Base-by-base conservation (phyloP, 1,284 basidiomycete genomes). In the Trichosporon faecale region DNA sequence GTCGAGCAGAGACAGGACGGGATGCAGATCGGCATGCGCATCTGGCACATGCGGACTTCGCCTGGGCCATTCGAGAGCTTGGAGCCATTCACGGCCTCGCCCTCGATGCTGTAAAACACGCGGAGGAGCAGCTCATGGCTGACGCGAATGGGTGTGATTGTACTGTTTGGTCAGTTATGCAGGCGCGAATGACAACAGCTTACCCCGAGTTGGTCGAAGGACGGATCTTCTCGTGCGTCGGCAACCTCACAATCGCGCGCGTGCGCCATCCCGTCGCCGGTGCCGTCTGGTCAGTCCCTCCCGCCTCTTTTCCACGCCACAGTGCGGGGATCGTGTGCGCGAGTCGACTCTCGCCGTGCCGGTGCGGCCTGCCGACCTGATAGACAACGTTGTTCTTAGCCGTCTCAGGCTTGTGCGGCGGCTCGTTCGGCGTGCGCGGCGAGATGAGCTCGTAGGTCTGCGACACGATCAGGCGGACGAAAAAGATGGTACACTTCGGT, bases 31-130 rank as follows among this genome's bases (percentile, higher is more conserved):
- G 78, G 77, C 44, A 80, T 68, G 33, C 75, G 79, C 33, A 82
- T 73, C 37, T 75, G 71, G 72, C 82, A 78, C 78, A 82, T 79
- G 31, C 80, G 67, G 65, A 83, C 72, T 66, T 82, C 81, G 46
- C 82, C 82, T 2, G 80, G 80, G 25, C 80, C 79, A 1, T 75
- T 76, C 2, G 55, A 25, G 12, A 80, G 65, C 0, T 72, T 72
- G 31, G 64, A 25, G 4, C 77, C 77, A 12, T 46, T 25, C 27
- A 75, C 69, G 0, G 70, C 71, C 70, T 79, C 74, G 3, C 79
- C 81, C n/a, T 83, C 77, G 14, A 84, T 70, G 4, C 81, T 81
- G 73, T 82, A 84, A 73, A 81, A 82, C 25, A 82, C 75, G 52
- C 83, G 80, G 1, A 83, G 65, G 0, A 77, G 70, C 16, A 83